phyloP scores from a whole-genome alignment of 164 flowering plant species.

The Tinospora cordifolia region DNA sequence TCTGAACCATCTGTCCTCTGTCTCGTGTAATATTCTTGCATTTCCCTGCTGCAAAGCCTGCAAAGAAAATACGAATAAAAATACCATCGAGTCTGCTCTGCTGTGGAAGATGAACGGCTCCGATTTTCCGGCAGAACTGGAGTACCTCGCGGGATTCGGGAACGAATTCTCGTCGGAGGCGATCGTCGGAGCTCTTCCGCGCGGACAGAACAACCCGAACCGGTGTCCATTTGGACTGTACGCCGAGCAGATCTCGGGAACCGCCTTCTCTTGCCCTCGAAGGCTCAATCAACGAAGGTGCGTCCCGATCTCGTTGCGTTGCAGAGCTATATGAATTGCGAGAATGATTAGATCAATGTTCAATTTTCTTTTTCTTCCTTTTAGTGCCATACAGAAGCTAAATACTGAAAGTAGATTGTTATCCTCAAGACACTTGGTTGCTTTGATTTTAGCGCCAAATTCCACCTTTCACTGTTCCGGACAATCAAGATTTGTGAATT shows the following conservation, averaged over 20 bases:
- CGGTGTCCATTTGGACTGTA: conserved; percentile 82
- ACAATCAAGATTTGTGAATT: no score
- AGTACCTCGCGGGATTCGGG: conserved; percentile 70
- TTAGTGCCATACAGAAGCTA: neutral
- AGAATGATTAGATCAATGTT: no score
- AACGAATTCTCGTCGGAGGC: conserved; percentile 84
- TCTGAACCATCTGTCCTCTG: no score
- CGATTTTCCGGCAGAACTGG: conserved; percentile 19
- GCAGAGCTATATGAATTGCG: no score
- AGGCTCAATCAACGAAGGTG: conserved; percentile 70
- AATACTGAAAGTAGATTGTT: no score
- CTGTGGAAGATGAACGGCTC: conserved; percentile 1
- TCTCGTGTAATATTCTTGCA: no score
- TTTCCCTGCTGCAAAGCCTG: no score
- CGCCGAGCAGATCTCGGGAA: conserved; percentile 94
- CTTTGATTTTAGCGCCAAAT: no score
- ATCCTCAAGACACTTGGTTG: no score
- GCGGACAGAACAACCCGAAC: conserved; percentile 75
- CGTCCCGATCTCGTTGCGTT: neutral
- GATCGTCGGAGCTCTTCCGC: conserved; percentile 69
- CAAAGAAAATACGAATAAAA: no score
- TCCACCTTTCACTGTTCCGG: no score
- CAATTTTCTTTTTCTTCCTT: neutral
- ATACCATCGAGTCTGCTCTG: no score
- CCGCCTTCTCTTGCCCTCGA: conserved; percentile 87